These are phyloP conservation scores for Penicillium sp. DNA, from an alignment of 2,329 filamentous ascomycete species.

Conservation along the genomic window DNA sequence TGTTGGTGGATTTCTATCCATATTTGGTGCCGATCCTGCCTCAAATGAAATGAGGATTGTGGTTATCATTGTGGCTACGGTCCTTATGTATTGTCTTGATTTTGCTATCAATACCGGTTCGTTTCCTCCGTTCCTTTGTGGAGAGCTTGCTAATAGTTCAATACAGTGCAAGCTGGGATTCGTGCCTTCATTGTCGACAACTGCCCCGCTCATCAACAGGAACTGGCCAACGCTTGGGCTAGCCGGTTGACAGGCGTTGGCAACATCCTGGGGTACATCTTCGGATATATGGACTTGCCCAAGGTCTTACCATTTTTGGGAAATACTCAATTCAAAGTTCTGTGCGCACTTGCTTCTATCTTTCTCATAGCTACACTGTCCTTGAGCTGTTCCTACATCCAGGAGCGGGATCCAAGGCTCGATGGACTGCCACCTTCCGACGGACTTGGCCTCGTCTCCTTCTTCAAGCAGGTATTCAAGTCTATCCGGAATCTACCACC, in stretches of 20 bases:
- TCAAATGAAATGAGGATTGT: slow-evolving; percentile 60
- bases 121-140: background rate
- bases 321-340: slow-evolving; percentile 84
- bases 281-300: slow-evolving; percentile 77
- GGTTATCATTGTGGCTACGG: slow-evolving; percentile 72
- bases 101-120: slow-evolving; percentile 89
- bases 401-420: slow-evolving; percentile 73
- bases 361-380: slow-evolving; percentile 65
- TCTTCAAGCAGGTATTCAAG: slow-evolving; percentile 72
- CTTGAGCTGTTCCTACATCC: slow-evolving; percentile 65
- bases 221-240: slow-evolving; percentile 90
- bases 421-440: slow-evolving; percentile 60
- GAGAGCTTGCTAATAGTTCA: slow-evolving; percentile 9
- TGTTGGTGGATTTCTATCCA: slow-evolving; percentile 60
- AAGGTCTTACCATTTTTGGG: slow-evolving; percentile 73
- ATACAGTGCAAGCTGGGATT: slow-evolving; percentile 67
- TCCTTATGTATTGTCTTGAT: slow-evolving; percentile 85
- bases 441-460: slow-evolving; percentile 64
- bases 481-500: slow-evolving; percentile 75
- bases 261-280: slow-evolving; percentile 85
- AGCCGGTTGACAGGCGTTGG: slow-evolving; percentile 80
- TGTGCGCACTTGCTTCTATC: slow-evolving; percentile 78
- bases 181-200: slow-evolving; percentile 80
- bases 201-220: slow-evolving; percentile 87
- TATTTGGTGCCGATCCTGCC: slow-evolving; percentile 67